Conservation (phyloP, 2,329 filamentous ascomycete genomes). For the Colletotrichum sojae region DNA sequence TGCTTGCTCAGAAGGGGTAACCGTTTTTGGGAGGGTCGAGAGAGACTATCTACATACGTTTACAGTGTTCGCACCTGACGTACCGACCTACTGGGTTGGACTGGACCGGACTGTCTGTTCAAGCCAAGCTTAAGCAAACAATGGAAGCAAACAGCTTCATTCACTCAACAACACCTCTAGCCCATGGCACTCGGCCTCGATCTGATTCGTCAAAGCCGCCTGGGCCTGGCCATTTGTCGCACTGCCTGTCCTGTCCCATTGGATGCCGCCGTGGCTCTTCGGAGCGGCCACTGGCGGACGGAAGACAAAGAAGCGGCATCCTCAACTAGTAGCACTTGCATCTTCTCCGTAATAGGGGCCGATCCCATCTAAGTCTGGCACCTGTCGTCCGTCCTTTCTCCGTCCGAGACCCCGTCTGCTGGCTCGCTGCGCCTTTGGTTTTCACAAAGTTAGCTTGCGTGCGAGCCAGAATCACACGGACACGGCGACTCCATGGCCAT, state of each 20-base stretch:
- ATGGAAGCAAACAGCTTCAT: conserved; percentile 16
- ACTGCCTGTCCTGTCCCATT: neutral
- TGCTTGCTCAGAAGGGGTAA: neutral
- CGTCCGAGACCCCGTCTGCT: neutral
- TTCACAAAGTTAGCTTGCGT: neutral
- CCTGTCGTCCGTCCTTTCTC: conserved; percentile 24
- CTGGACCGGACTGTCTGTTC: neutral
- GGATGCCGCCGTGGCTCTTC: neutral
- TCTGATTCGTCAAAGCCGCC: neutral
- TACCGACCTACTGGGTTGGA: neutral
- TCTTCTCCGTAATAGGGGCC: conserved; percentile 20
- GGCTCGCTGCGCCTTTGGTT: conserved; percentile 10
- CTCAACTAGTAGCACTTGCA: conserved; percentile 12
- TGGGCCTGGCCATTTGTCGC: neutral
- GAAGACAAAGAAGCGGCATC: conserved; percentile 22
- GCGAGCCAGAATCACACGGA: conserved; percentile 7
- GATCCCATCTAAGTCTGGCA: conserved; percentile 12
- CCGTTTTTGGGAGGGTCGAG: too few relatives aligned
- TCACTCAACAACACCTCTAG: neutral
- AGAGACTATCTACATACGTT: too few relatives aligned
- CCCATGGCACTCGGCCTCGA: neutral
- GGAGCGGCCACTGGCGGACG: neutral
- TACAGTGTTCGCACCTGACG: too few relatives aligned
- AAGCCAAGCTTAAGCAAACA: conserved; percentile 21
- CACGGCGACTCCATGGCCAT: conserved; percentile 24